A percentile compares a stretch with the other conserved stretches of the same genome.
phyloP scores from a whole-genome alignment of 345 rosid species.

The Citropsis articulata region DNA sequence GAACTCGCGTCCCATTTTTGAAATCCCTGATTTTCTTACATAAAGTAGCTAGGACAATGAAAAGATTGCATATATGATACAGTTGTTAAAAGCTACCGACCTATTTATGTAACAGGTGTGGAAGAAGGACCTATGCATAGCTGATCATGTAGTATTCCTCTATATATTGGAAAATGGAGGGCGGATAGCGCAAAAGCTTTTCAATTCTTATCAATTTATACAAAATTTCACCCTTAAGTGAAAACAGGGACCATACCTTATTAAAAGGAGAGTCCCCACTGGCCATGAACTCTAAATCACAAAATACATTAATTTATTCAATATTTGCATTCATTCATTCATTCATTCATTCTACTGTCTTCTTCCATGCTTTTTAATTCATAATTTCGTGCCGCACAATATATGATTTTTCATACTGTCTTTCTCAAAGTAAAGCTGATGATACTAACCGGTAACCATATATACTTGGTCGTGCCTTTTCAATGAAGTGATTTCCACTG shows the following conservation, averaged over 20 bases:
- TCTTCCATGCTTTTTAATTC: conserved; percentile 12
- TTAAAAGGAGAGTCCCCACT: conserved; percentile 13
- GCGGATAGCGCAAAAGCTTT: no score
- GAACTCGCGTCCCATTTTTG: not conserved
- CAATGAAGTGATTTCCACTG: conserved; percentile 54
- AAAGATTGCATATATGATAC: not conserved
- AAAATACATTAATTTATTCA: conserved; percentile 16
- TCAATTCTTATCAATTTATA: no score
- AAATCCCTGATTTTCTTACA: not conserved
- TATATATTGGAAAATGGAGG: not conserved
- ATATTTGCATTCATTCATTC: conserved; percentile 50
- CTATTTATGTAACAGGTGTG: not conserved
- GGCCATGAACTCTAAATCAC: conserved; percentile 16
- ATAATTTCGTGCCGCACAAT: conserved; percentile 19
- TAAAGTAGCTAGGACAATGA: not conserved
- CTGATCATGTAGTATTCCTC: not conserved
- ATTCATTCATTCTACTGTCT: conserved; percentile 9
- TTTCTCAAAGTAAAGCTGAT: conserved; percentile 5
- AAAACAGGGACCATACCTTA: conserved; percentile 17
- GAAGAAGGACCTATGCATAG: not conserved
- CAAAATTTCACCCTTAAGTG: not conserved
- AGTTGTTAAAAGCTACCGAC: not conserved
- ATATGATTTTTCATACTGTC: not conserved
- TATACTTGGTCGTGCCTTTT: conserved; percentile 43
- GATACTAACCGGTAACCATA: conserved; percentile 12